Percentiles rank a stretch among this genome's conserved stretches.
Evolutionary conservation across 1,284 basidiomycete species (phyloP).

Genomic region (Somion occarium): DNA sequence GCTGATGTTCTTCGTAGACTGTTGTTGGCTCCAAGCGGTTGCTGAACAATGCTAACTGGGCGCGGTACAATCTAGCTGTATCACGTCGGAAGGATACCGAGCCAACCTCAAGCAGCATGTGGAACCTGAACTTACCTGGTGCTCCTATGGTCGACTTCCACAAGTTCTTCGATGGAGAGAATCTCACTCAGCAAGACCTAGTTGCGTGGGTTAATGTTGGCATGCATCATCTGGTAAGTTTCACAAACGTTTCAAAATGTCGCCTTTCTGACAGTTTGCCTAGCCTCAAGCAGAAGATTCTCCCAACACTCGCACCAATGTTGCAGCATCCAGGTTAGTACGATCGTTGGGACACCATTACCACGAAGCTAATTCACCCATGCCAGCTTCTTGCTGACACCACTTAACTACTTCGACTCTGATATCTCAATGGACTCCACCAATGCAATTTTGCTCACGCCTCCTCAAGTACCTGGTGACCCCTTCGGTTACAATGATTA

Average conservation of each 20-base stretch:
- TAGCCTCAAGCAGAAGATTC: conserved; percentile 56
- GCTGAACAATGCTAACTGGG: conserved; percentile 60
- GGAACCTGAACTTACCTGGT: conserved; percentile 61
- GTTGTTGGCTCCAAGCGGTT: conserved; percentile 55
- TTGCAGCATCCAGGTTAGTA: conserved; percentile 49
- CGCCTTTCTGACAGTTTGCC: not conserved
- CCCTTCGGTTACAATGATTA: conserved; percentile 47
- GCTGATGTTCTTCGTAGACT: conserved; percentile 34
- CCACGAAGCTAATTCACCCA: not conserved
- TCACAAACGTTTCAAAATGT: not conserved
- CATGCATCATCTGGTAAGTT: conserved; percentile 49
- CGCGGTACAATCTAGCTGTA: conserved; percentile 57
- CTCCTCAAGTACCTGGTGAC: conserved; percentile 34
- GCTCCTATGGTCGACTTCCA: conserved; percentile 56
- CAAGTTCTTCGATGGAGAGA: conserved; percentile 60
- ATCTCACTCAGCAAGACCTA: conserved; percentile 54
- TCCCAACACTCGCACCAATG: conserved; percentile 57
- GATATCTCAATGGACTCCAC: conserved; percentile 53
- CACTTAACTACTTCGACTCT: conserved; percentile 61
- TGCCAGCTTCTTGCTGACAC: conserved; percentile 56
- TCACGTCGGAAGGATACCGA: conserved; percentile 56
- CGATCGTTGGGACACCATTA: too few species aligned
- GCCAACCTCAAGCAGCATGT: conserved; percentile 48
- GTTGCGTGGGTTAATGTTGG: conserved; percentile 65
- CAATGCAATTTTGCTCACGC: conserved; percentile 49